A percentile compares a stretch with the other conserved stretches of the same genome.
phyloP scores from a whole-genome alignment of 768 basidiomycete genomes.

The Amanita subjunquillea region DNA sequence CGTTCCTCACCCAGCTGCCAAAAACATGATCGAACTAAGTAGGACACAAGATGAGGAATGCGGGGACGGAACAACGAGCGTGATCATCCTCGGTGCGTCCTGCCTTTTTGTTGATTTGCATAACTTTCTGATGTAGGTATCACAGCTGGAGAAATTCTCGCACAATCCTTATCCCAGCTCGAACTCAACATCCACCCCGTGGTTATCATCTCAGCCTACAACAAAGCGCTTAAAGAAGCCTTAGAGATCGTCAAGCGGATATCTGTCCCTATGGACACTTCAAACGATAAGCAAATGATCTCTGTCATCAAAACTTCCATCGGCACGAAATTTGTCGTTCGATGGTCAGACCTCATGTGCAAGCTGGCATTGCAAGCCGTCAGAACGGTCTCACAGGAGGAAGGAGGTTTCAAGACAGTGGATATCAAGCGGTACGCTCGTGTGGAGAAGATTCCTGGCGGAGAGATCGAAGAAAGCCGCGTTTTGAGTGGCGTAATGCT shows the following conservation, averaged over 20 bases:
- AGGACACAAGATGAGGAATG: conserved; percentile 98
- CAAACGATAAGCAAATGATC: conserved; percentile 85
- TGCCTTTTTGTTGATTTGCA: not conserved
- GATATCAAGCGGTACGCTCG: conserved; percentile 98
- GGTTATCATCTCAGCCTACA: conserved; percentile 97
- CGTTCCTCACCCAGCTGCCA: conserved; percentile 96
- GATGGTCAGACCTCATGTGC: conserved; percentile 99
- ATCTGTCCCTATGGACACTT: conserved; percentile 82
- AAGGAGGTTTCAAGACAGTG: conserved; percentile 72
- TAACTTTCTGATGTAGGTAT: not conserved
- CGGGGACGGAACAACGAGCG: conserved; percentile 96
- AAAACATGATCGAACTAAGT: conserved; percentile 98
- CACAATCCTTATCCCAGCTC: conserved; percentile 85
- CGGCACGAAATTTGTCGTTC: conserved; percentile 93
- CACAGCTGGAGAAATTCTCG: conserved; percentile 88
- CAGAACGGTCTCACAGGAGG: conserved; percentile 74
- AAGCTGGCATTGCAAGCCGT: conserved; percentile 88
- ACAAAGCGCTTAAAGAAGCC: conserved; percentile 88
- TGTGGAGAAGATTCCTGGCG: conserved; percentile 96
- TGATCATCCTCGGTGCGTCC: conserved; percentile 85
- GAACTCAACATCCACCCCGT: conserved; percentile 98
- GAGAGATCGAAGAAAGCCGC: conserved; percentile 87
- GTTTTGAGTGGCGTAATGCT: conserved; percentile 91
- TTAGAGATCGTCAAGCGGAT: conserved; percentile 82
- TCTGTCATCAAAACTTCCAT: conserved; percentile 96